phyloP scores from a whole-genome alignment of 2,329 filamentous ascomycete genomes.

The Fusarium bactridioides region DNA sequence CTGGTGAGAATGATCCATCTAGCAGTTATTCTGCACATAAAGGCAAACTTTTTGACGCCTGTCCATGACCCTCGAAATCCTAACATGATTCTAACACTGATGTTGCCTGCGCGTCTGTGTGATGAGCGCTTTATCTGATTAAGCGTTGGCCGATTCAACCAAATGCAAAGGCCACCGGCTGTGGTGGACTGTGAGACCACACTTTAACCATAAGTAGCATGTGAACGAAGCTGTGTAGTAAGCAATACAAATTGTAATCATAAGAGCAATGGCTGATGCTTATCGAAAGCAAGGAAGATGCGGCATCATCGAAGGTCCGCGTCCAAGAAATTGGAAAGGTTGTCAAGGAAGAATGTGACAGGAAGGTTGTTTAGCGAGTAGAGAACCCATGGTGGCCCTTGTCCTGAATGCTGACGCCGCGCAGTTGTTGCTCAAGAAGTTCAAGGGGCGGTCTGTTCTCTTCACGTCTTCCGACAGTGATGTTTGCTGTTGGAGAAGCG shows the following conservation, averaged over 20 bases:
- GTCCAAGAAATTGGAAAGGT: constrained; percentile 13
- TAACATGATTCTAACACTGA: constrained; percentile 40
- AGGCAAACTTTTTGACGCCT: constrained; percentile 12
- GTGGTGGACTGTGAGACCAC: neutral
- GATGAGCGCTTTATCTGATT: constrained; percentile 14
- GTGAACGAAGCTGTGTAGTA: constrained; percentile 13
- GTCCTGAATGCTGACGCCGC: constrained; percentile 21
- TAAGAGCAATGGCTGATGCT: constrained; percentile 46
- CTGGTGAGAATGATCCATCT: constrained; percentile 15
- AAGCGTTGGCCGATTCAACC: neutral
- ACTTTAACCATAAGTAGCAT: constrained; percentile 11
- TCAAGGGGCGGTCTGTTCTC: constrained; percentile 55
- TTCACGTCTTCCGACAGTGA: constrained; percentile 48
- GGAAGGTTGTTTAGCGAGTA: constrained; percentile 25
- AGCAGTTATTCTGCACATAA: constrained; percentile 6
- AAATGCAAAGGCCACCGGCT: constrained; percentile 9
- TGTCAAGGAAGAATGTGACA: constrained; percentile 11
- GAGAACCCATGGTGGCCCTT: constrained; percentile 19
- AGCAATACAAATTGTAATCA: constrained; percentile 45
- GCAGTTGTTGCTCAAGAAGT: constrained; percentile 24
- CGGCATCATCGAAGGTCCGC: neutral
- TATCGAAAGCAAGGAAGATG: constrained; percentile 17
- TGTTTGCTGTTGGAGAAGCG: constrained; percentile 26
- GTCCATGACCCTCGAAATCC: constrained; percentile 35
- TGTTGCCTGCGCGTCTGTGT: constrained; percentile 10